phyloP scores from a whole-genome alignment of 208 protist species.

The Naegleria lovaniensis region DNA sequence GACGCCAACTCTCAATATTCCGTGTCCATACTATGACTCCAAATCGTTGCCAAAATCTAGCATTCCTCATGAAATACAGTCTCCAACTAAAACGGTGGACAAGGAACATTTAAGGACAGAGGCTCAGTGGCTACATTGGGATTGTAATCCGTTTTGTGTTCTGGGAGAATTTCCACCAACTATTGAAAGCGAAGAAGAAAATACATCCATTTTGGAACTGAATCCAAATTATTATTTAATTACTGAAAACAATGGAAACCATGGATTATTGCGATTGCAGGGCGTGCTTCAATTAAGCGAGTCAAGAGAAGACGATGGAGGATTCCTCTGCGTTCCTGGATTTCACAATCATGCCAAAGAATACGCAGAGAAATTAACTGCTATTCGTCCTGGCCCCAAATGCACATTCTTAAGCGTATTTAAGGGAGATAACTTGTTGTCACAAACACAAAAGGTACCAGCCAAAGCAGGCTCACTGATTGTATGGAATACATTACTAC shows the following conservation, averaged over 20 bases:
- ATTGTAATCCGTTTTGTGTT: background rate
- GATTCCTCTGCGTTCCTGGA: slow-evolving; percentile 4
- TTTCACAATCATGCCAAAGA: background rate
- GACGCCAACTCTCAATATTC: background rate
- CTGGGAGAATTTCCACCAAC: background rate
- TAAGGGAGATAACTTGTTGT: background rate
- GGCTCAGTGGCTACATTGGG: slow-evolving; percentile 12
- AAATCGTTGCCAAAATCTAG: background rate
- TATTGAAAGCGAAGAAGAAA: background rate
- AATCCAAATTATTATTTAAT: slow-evolving; percentile 19
- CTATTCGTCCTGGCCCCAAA: no score
- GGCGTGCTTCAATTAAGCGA: background rate
- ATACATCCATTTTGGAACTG: background rate
- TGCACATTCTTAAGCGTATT: background rate
- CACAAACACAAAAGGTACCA: background rate
- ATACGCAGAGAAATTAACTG: background rate
- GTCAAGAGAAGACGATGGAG: background rate
- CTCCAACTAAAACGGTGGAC: background rate
- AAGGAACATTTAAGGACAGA: background rate
- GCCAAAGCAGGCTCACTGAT: background rate
- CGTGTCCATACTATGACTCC: background rate
- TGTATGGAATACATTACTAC: background rate
- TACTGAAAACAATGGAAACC: background rate
- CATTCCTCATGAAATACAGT: background rate
- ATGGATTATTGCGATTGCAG: background rate